Evolutionary conservation across 345 rosid genomes (phyloP).

Genomic region (Rubroshorea leprosula): DNA sequence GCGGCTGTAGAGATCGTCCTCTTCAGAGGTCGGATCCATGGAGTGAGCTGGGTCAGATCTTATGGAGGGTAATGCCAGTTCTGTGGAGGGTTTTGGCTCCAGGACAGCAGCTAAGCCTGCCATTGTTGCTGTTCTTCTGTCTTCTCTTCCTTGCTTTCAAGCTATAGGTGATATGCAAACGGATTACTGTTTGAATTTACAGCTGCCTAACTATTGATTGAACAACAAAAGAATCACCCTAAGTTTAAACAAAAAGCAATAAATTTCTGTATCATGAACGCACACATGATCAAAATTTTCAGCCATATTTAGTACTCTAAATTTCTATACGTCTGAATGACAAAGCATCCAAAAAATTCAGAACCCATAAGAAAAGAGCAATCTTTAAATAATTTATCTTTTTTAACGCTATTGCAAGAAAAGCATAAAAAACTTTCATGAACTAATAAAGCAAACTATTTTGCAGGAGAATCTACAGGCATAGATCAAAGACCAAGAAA

Average conservation of each 20-base stretch:
- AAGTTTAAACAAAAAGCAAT: too few relatives aligned
- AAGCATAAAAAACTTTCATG: too few relatives aligned
- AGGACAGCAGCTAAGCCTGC: slow-evolving; percentile 50
- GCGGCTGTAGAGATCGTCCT: slow-evolving; percentile 83
- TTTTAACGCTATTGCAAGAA: too few relatives aligned
- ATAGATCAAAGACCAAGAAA: not conserved
- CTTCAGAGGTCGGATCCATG: slow-evolving; percentile 34
- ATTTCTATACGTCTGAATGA: not conserved
- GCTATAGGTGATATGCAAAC: not conserved
- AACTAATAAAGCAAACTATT: not conserved
- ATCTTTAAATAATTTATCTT: too few relatives aligned
- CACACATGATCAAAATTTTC: too few relatives aligned
- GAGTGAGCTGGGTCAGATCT: slow-evolving; percentile 19
- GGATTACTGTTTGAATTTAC: not conserved
- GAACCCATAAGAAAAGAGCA: not conserved
- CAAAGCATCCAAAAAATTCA: not conserved
- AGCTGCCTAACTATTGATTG: not conserved
- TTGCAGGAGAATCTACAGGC: not conserved
- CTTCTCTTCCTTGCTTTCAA: not conserved
- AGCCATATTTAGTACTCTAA: not conserved
- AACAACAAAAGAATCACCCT: not conserved
- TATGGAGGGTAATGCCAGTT: slow-evolving; percentile 16
- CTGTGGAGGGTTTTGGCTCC: slow-evolving; percentile 47
- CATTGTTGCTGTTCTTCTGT: slow-evolving; percentile 22
- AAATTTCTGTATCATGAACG: too few relatives aligned